Evolutionary conservation across 768 basidiomycete genomes (phyloP), one percentile per base, ranked within the genome.

Genomic region (Panaeolus cyanescens): DNA sequence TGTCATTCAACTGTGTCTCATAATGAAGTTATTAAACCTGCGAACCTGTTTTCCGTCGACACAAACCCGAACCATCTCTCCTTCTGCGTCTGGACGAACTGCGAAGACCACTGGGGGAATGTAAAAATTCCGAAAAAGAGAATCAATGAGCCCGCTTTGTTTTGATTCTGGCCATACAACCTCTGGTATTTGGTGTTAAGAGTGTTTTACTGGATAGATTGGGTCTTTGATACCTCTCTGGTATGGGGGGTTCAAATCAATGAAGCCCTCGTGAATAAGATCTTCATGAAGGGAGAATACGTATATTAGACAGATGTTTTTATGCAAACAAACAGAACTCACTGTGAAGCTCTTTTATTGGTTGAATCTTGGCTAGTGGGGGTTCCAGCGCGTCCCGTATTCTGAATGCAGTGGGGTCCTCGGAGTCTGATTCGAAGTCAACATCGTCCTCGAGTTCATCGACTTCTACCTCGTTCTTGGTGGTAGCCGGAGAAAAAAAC

Each of bases 1-100:
- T 17, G 28, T 40, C 74, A 77, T 64, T 31, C n/a, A n/a, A n/a
- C n/a, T n/a, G n/a, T n/a, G n/a, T n/a, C n/a, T 55, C 28, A 55
- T 37, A 17, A 50, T 9, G 39, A 17, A 30, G 13, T 30, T 32
- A 22, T 25, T 15, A 56, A 82, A 79, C 0, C 79, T 77, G 0
- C 75, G 74, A 79, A 76, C 91, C 83, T 94, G 92, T 67, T 94
- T 94, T 5, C 92, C 92, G 66, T 94, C 92, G 2, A 92, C 90
- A 59, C 91, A 92, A 5, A 86, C 77, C 59, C 87, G 79, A 4
- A 77, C 73, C 64, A 85, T 83, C 3, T 80, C 76, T 2, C 83
- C 87, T 28, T 90, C 86, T 1, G 84, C 80, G 54, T 81, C 76
- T 33, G 74, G 75, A 39, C 76, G 70, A 17, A 86, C 77, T 53